Conservation (phyloP, 2,329 filamentous ascomycete species). For the Golovinomyces cichoracearum region DNA sequence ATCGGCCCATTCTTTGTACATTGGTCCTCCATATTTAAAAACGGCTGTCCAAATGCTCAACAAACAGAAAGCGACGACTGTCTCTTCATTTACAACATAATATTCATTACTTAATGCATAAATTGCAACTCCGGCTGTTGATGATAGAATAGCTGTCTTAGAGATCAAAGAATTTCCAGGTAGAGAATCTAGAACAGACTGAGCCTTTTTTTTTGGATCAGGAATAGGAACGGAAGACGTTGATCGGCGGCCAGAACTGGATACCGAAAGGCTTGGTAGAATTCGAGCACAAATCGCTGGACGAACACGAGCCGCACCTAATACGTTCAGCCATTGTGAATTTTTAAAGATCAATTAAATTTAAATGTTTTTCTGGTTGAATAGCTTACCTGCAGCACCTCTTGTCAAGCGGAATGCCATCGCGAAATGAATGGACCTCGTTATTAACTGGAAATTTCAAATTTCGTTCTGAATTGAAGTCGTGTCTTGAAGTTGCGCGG, state of each 20-base stretch:
- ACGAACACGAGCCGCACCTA: conserved; percentile 64
- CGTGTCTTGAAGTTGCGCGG: too few relatives aligned
- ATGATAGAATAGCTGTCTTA: conserved; percentile 93
- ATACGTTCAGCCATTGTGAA: neutral
- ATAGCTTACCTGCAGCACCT: conserved; percentile 57
- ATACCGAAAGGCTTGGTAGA: conserved; percentile 40
- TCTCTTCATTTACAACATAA: conserved; percentile 98
- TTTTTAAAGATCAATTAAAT: conserved; percentile 8
- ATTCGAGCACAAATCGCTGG: conserved; percentile 50
- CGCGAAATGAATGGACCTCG: neutral
- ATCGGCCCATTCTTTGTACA: conserved; percentile 82
- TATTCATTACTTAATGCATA: conserved; percentile 98
- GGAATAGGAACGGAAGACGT: conserved; percentile 55
- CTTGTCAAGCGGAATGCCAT: conserved; percentile 97
- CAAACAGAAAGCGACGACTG: conserved; percentile 76
- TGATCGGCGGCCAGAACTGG: conserved; percentile 38
- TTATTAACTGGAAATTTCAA: too few relatives aligned
- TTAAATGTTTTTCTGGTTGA: neutral
- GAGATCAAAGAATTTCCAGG: conserved; percentile 79
- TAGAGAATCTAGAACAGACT: conserved; percentile 78
- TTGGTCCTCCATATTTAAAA: conserved; percentile 78
- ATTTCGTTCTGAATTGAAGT: too few relatives aligned
- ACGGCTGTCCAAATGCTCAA: conserved; percentile 78
- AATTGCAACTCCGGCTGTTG: conserved; percentile 65
- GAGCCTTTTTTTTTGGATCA: conserved; percentile 89